Percentiles rank a stretch among this genome's conserved stretches.
Conservation (phyloP, 129 eudicot species). For the Pittosporum tobira region DNA sequence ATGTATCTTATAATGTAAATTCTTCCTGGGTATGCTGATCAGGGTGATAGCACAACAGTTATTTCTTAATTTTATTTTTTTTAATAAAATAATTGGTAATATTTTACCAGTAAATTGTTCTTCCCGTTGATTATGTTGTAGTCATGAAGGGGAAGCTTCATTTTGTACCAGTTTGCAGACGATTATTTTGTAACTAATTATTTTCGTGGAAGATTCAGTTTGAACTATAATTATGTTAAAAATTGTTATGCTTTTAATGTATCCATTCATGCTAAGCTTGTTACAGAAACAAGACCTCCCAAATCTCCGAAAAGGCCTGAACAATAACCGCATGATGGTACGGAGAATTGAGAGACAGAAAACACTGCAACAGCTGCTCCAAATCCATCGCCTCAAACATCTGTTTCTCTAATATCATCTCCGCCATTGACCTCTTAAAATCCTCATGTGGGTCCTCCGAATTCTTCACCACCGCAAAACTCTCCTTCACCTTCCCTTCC, state of each 20-base stretch:
- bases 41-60: no score
- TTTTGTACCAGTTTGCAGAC: no score
- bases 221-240: no score
- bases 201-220: no score
- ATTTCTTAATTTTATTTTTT: no score
- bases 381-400: slow-evolving; percentile 54
- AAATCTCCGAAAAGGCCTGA: slow-evolving; percentile 56
- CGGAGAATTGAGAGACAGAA: slow-evolving; percentile 45
- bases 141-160: not conserved
- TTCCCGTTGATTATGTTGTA: no score
- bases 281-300: slow-evolving; percentile 35
- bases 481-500: slow-evolving; percentile 35
- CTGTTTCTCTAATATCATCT: slow-evolving; percentile 62
- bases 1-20: not conserved
- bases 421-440: slow-evolving; percentile 76
- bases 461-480: slow-evolving; percentile 50
- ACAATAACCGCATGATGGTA: slow-evolving; percentile 50
- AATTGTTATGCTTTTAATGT: no score
- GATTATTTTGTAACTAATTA: no score
- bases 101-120: no score
- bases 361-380: slow-evolving; percentile 60
- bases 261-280: no score
- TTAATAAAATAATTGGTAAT: no score
- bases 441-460: slow-evolving; percentile 61
- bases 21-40: no score